A percentile compares a stretch with the other conserved stretches of the same genome.
phyloP scores from a whole-genome alignment of 192 early-diverging fungal genomes.

The Podila epicladia region DNA sequence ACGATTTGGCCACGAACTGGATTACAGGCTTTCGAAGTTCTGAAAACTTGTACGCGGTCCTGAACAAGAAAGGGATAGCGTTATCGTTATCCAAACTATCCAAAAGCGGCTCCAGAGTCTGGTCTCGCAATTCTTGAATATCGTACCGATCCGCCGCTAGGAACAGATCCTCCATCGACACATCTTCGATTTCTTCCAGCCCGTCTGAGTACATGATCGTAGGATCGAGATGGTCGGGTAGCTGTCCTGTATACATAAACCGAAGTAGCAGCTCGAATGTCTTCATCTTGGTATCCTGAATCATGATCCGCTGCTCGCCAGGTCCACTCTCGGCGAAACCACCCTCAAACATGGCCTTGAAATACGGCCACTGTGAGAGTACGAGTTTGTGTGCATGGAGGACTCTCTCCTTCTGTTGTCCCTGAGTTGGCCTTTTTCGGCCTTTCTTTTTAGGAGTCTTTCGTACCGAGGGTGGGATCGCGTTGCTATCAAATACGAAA shows the following conservation, averaged over 20 bases:
- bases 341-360: background rate
- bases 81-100: background rate
- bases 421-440: too few species aligned
- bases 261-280: background rate
- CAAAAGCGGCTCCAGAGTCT: background rate
- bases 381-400: background rate
- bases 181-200: background rate
- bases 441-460: too few species aligned
- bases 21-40: background rate
- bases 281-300: background rate
- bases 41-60: background rate
- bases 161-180: background rate
- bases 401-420: too few species aligned
- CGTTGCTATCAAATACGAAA: too few species aligned
- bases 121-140: background rate
- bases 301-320: background rate
- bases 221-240: background rate
- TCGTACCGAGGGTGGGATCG: too few species aligned
- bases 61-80: background rate
- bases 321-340: background rate
- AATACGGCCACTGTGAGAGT: background rate
- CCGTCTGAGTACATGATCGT: background rate
- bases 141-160: background rate
- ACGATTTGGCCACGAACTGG: background rate
- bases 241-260: background rate